Percentiles rank a stretch among this genome's conserved stretches.
Evolutionary conservation across 2,329 filamentous ascomycete genomes (phyloP).

Genomic region (Epichloe coenophiala): DNA sequence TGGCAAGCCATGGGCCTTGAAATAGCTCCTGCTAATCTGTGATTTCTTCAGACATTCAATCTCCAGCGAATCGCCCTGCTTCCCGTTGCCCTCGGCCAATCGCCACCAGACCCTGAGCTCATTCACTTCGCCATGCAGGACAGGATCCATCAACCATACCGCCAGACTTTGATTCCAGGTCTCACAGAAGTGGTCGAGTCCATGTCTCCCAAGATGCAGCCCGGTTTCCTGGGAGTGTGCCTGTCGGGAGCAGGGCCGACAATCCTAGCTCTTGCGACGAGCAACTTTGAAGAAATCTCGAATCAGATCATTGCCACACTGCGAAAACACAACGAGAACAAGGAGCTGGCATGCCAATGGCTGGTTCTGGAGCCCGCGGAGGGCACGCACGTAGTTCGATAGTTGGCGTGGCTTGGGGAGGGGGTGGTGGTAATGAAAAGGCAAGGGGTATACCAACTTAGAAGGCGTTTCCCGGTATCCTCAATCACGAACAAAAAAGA

Average conservation of each 20-base stretch:
- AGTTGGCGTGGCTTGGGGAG: slow-evolving; percentile 1
- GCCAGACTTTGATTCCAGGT: slow-evolving; percentile 80
- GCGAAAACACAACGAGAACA: slow-evolving; percentile 37
- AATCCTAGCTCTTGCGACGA: slow-evolving; percentile 81
- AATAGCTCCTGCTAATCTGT: neutral
- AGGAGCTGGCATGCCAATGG: slow-evolving; percentile 72
- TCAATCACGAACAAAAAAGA: neutral
- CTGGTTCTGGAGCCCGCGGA: slow-evolving; percentile 78
- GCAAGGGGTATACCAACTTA: neutral
- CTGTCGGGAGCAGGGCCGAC: slow-evolving; percentile 90
- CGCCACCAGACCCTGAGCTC: slow-evolving; percentile 79
- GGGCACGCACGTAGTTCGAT: slow-evolving; percentile 40
- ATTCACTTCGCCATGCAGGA: slow-evolving; percentile 99
- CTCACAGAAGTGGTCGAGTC: slow-evolving; percentile 81
- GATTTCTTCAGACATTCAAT: slow-evolving; percentile 56
- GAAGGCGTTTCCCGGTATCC: neutral
- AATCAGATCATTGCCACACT: slow-evolving; percentile 64
- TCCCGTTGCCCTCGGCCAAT: slow-evolving; percentile 77
- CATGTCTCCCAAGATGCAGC: slow-evolving; percentile 76
- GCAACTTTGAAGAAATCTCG: slow-evolving; percentile 81
- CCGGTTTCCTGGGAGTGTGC: slow-evolving; percentile 85
- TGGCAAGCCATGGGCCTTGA: neutral
- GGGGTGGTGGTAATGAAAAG: neutral
- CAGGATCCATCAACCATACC: slow-evolving; percentile 94
- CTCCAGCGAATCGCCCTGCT: slow-evolving; percentile 85